Evolutionary conservation across 805 yeast species (phyloP).

Genomic region (Zygotorulaspora danielsina): DNA sequence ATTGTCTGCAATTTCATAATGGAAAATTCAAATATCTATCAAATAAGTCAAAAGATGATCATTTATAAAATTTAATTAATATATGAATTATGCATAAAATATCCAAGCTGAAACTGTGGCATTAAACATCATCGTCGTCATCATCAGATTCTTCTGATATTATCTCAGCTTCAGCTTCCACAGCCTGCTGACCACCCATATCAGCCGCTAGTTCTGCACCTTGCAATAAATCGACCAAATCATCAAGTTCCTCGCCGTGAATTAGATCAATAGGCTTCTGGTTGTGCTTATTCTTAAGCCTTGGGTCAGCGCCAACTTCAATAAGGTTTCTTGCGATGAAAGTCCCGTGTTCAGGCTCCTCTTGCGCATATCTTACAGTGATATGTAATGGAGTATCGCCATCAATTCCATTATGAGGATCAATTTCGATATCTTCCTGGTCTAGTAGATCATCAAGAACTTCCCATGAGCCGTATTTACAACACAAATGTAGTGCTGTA

Average conservation of each 20-base stretch:
- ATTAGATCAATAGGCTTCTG: constrained; percentile 74
- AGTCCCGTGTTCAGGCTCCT: constrained; percentile 81
- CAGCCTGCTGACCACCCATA: constrained; percentile 32
- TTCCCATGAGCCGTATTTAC: constrained; percentile 79
- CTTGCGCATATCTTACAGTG: constrained; percentile 70
- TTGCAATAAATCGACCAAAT: constrained; percentile 60
- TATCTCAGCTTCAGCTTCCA: constrained; percentile 38
- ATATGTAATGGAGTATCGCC: constrained; percentile 88
- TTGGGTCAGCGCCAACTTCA: constrained; percentile 89
- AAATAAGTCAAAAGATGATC: not conserved
- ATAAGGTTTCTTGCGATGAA: constrained; percentile 74
- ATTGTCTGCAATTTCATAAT: not conserved
- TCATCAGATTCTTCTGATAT: constrained; percentile 35
- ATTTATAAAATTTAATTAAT: constrained; percentile 1
- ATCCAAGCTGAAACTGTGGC: constrained; percentile 7
- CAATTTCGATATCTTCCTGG: constrained; percentile 77
- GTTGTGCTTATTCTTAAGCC: constrained; percentile 53
- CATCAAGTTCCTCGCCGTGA: constrained; percentile 47
- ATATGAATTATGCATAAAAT: constrained; percentile 1
- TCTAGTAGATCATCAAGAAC: constrained; percentile 77
- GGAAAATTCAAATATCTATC: not conserved
- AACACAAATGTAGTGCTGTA: constrained; percentile 76
- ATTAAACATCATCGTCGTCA: constrained; percentile 21
- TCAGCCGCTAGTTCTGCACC: constrained; percentile 76
- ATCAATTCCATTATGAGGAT: constrained; percentile 64